These are phyloP conservation scores for Xerocomus spinulosus DNA, from an alignment of 768 basidiomycete species.

Conservation along the genomic window DNA sequence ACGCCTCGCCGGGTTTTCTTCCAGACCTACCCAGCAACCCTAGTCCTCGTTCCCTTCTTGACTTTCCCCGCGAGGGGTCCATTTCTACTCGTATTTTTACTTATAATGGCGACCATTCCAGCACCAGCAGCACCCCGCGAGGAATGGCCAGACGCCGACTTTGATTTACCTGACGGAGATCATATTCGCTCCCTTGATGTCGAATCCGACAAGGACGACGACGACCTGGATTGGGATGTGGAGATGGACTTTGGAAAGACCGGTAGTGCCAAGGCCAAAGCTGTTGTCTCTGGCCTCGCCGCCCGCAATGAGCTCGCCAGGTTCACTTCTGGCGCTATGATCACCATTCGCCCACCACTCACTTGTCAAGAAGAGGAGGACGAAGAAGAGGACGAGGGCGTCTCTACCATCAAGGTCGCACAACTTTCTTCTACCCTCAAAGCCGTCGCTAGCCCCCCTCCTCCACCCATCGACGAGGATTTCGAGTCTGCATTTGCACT, in stretches of 20 bases:
- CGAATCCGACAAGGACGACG: slow-evolving; percentile 61
- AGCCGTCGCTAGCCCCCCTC: slow-evolving; percentile 30
- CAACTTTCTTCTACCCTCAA: slow-evolving; percentile 40
- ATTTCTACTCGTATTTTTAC: slow-evolving; percentile 17
- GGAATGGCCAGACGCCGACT: slow-evolving; percentile 86
- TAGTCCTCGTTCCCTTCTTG: slow-evolving; percentile 3
- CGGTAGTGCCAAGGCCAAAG: slow-evolving; percentile 45
- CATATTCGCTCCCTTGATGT: slow-evolving; percentile 55
- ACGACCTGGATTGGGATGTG: slow-evolving; percentile 75
- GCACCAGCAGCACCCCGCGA: slow-evolving; percentile 59
- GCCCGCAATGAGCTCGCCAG: slow-evolving; percentile 40
- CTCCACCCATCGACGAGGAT: slow-evolving; percentile 57
- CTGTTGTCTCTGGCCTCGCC: slow-evolving; percentile 36
- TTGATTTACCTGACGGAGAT: slow-evolving; percentile 75
- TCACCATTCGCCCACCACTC: slow-evolving; percentile 65
- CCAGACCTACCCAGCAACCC: slow-evolving; percentile 9
- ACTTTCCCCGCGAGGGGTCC: slow-evolving; percentile 20
- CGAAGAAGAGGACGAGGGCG: slow-evolving; percentile 75
- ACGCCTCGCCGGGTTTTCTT: slow-evolving; percentile 41
- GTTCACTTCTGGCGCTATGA: slow-evolving; percentile 20
- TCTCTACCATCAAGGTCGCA: slow-evolving; percentile 77
- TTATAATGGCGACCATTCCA: slow-evolving; percentile 54
- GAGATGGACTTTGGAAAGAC: slow-evolving; percentile 67
- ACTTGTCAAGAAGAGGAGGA: slow-evolving; percentile 44
- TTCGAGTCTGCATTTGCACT: slow-evolving; percentile 81